Base-by-base conservation (phyloP, 805 yeast genomes). In the Ogataea populi-albae region DNA sequence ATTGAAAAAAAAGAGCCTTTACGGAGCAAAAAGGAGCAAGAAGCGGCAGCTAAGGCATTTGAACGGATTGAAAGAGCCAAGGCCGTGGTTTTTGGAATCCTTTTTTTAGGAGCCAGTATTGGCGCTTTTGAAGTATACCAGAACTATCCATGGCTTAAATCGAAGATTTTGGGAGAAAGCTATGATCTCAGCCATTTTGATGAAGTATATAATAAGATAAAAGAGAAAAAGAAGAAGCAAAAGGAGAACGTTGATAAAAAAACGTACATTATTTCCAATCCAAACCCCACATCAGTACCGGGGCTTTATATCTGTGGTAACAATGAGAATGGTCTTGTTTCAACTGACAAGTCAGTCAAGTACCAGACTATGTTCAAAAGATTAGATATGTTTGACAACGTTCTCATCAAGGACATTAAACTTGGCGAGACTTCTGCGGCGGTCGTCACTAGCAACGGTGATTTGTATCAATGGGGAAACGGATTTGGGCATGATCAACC, bases 391-490 rank as follows among this genome's bases (percentile, higher is more conserved):
- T 87, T 91, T 49, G 86, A 87, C 52, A 72, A 73, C 25, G 69
- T 70, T 61, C 49, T 65, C 11, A 58, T 86, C 20, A 66, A 71
- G 30, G 81, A 77, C 50, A 75, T 89, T 4, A 64, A 68, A 15
- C 52, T 86, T 2, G 65, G 69, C 17, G 68, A 67, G 4, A 58
- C 60, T 10, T 63, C 75, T 6, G 79, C 73, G 19, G 61, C 70
- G 4, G 87, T 87, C 0, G 73, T 86, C 12, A 75, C 79, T 41
- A 68, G 69, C 1, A 73, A 71, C 11, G 98, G 97, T 14, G 74
- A 82, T 50, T 67, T 87, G 21, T 78, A 77, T 37, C 84, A 82
- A 53, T 86, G 89, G 85, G 77, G 79, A n/a, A 50, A 57, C 19
- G 73, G 69, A 1, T 59, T 54, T 24, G 41, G 38, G 17, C 59